These are phyloP conservation scores for Thuja plicata DNA, from an alignment of 83 land plant genomes.

Conservation along the genomic window DNA sequence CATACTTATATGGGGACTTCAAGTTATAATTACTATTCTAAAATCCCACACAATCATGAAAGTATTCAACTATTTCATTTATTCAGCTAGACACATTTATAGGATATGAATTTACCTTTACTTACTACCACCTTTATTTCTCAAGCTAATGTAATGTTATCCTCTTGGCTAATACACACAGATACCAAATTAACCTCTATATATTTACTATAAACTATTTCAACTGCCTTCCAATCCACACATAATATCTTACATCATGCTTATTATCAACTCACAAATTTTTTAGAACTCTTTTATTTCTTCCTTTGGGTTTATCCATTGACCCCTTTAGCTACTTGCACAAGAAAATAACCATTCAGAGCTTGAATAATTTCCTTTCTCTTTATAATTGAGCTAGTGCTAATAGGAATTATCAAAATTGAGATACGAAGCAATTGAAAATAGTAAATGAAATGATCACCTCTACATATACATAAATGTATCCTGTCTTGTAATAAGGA, in stretches of 20 bases:
- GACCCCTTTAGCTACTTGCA: not conserved
- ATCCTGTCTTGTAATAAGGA: conserved; percentile 51
- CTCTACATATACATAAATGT: conserved; percentile 80
- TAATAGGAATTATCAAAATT: not conserved
- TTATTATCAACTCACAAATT: not conserved
- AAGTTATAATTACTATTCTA: not conserved
- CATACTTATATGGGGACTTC: not conserved
- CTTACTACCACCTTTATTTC: not conserved
- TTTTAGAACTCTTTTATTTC: not conserved
- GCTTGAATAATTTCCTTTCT: not conserved
- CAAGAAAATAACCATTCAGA: not conserved
- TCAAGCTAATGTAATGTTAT: not conserved
- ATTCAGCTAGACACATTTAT: not conserved
- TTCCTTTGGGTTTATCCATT: not conserved
- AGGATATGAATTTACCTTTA: not conserved
- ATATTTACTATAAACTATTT: not conserved
- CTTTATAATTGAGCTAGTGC: not conserved
- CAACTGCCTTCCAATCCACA: not conserved
- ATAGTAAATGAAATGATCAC: conserved; percentile 26
- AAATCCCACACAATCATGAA: not conserved
- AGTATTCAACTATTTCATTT: not conserved
- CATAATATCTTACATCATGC: not conserved
- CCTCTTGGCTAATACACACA: not conserved
- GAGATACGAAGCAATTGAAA: not conserved
- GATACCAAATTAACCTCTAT: not conserved